Percentiles rank a stretch among this genome's conserved stretches.
Evolutionary conservation across 768 basidiomycete species (phyloP).

Genomic region (Asterophora lycoperdoides): DNA sequence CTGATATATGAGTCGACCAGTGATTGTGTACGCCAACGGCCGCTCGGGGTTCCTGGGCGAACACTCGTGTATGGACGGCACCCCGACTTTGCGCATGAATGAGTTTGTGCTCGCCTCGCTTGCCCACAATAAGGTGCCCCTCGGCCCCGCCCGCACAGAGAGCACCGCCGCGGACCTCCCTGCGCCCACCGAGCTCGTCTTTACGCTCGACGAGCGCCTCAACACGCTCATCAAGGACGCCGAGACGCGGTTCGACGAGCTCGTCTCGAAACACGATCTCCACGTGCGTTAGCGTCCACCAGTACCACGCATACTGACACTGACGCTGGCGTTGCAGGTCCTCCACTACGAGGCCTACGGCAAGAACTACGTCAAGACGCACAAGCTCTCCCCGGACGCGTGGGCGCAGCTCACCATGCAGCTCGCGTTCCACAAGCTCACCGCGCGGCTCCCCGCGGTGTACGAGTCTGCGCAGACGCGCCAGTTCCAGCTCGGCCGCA

Average conservation of each 20-base stretch:
- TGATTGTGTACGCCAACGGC: constrained; percentile 93
- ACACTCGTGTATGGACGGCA: constrained; percentile 91
- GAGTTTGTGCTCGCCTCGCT: constrained; percentile 86
- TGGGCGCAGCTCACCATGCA: constrained; percentile 96
- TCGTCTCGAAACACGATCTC: constrained; percentile 77
- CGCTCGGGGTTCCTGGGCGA: constrained; percentile 91
- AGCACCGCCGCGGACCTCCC: constrained; percentile 39
- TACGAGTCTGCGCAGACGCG: constrained; percentile 96
- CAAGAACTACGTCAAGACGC: constrained; percentile 78
- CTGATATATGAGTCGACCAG: too few species aligned
- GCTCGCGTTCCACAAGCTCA: constrained; percentile 90
- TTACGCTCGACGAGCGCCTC: constrained; percentile 58
- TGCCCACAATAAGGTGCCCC: constrained; percentile 66
- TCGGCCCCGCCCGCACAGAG: constrained; percentile 47
- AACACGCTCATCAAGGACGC: constrained; percentile 51
- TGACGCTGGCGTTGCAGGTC: too few species aligned
- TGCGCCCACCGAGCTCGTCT: constrained; percentile 62
- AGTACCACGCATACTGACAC: too few species aligned
- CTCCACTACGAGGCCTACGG: constrained; percentile 88
- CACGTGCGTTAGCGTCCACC: constrained; percentile 47
- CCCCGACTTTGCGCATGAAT: constrained; percentile 91
- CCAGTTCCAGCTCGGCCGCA: constrained; percentile 85
- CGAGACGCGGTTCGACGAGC: constrained; percentile 65
- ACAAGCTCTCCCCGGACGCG: constrained; percentile 86
- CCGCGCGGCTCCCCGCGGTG: constrained; percentile 66